Conservation (phyloP, 1,284 basidiomycete species). For the Hypsizygus ulmarius region DNA sequence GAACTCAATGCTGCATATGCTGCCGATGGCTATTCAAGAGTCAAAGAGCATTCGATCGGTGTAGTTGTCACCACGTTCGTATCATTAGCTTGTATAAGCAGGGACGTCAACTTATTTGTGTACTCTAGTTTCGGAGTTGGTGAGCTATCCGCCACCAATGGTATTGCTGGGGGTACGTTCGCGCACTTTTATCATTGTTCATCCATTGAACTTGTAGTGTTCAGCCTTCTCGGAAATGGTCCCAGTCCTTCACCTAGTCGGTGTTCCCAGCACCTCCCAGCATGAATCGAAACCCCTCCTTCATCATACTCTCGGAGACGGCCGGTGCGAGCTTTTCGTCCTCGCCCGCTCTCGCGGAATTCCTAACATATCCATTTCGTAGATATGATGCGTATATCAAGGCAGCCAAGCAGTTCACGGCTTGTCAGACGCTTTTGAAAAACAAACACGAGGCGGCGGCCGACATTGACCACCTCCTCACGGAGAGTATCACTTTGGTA, state of each 20-base stretch:
- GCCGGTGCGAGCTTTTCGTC: conserved; percentile 41
- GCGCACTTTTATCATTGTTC: neutral
- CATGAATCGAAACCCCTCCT: conserved; percentile 70
- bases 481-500: conserved; percentile 66
- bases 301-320: conserved; percentile 88
- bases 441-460: conserved; percentile 53
- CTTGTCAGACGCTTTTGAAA: conserved; percentile 63
- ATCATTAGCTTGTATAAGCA: neutral
- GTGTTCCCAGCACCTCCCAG: conserved; percentile 76
- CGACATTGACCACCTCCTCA: conserved; percentile 82
- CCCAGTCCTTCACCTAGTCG: conserved; percentile 90
- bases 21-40: conserved; percentile 92
- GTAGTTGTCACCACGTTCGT: conserved; percentile 74
- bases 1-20: conserved; percentile 89
- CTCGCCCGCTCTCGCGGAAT: neutral
- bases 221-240: conserved; percentile 85
- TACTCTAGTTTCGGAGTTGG: conserved; percentile 90
- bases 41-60: conserved; percentile 72
- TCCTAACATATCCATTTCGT: neutral
- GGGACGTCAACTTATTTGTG: neutral
- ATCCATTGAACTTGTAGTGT: neutral
- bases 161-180: conserved; percentile 63
- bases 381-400: conserved; percentile 78
- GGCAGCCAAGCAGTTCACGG: conserved; percentile 76
- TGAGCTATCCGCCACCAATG: conserved; percentile 82